A percentile compares a stretch with the other conserved stretches of the same genome.
phyloP scores from a whole-genome alignment of 1,139 yeast species.

The Hansenula sp. region DNA sequence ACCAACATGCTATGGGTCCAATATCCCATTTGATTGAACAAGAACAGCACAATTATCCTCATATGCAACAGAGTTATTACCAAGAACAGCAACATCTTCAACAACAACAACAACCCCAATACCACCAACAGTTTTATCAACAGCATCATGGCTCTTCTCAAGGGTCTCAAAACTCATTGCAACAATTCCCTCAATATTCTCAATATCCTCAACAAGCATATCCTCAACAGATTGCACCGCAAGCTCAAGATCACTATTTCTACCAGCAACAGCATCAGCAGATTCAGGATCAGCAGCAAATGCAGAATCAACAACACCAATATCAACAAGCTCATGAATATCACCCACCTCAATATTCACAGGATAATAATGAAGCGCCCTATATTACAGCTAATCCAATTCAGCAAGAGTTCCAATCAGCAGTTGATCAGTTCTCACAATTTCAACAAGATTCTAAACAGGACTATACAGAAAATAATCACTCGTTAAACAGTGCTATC shows the following conservation, averaged over 20 bases:
- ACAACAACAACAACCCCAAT: not conserved
- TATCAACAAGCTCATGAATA: not conserved
- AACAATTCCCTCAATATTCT: not conserved
- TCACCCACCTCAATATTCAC: not conserved
- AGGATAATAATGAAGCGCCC: too few species aligned
- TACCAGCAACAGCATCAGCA: not conserved
- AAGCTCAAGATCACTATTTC: not conserved
- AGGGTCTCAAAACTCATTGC: not conserved
- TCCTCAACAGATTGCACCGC: not conserved
- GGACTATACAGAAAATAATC: too few species aligned
- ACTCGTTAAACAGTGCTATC: too few species aligned
- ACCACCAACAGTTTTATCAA: not conserved
- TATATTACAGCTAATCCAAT: not conserved
- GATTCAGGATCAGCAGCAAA: too few species aligned
- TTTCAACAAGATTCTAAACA: not conserved
- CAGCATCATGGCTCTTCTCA: not conserved
- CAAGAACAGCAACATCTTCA: not conserved
- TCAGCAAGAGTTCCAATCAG: not conserved
- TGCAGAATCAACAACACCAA: not conserved
- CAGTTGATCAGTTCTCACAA: not conserved
- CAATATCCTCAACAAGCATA: not conserved
- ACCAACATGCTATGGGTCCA: conserved; percentile 2
- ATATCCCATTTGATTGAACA: not conserved
- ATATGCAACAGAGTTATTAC: not conserved
- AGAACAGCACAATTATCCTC: not conserved